phyloP scores from a whole-genome alignment of 176 grass and related monocot species.

The Musa troglodytarum region DNA sequence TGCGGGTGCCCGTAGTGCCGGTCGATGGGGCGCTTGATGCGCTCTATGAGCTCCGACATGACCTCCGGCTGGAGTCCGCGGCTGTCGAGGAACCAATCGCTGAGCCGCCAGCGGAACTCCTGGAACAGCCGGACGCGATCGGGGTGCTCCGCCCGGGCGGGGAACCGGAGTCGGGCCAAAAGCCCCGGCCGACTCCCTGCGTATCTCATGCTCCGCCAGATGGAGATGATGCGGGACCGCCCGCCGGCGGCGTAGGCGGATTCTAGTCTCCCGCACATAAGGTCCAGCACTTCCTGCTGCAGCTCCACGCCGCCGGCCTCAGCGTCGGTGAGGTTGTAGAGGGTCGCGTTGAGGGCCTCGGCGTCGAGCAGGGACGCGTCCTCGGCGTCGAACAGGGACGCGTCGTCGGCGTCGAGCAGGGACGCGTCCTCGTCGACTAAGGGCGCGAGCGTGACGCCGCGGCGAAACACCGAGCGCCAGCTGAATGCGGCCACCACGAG shows the following conservation, averaged over 20 bases:
- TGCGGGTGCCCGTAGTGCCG: slow-evolving; percentile 5
- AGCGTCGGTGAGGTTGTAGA: slow-evolving; percentile 20
- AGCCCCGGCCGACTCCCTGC: background rate
- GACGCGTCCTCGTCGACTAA: too few species aligned
- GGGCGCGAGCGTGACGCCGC: background rate
- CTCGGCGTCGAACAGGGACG: background rate
- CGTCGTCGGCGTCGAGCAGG: background rate
- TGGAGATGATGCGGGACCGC: slow-evolving; percentile 12
- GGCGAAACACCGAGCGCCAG: background rate
- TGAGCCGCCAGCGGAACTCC: slow-evolving; percentile 17
- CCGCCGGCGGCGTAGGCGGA: slow-evolving; percentile 16
- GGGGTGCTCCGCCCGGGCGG: slow-evolving; percentile 2
- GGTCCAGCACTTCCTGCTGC: slow-evolving; percentile 26
- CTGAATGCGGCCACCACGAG: slow-evolving; percentile 15
- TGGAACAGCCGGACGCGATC: slow-evolving; percentile 11
- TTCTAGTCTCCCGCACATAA: slow-evolving; percentile 16
- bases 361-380: background rate
- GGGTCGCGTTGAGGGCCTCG: background rate
- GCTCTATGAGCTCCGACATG: slow-evolving; percentile 13
- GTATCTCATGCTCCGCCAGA: background rate
- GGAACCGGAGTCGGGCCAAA: slow-evolving; percentile 22
- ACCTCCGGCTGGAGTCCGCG: background rate
- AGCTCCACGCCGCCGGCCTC: background rate
- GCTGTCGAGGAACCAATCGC: slow-evolving; percentile 11
- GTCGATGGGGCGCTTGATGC: slow-evolving; percentile 26